These are phyloP conservation scores for Polychaeton citri DNA, from an alignment of 2,329 filamentous ascomycete genomes.

Conservation along the genomic window DNA sequence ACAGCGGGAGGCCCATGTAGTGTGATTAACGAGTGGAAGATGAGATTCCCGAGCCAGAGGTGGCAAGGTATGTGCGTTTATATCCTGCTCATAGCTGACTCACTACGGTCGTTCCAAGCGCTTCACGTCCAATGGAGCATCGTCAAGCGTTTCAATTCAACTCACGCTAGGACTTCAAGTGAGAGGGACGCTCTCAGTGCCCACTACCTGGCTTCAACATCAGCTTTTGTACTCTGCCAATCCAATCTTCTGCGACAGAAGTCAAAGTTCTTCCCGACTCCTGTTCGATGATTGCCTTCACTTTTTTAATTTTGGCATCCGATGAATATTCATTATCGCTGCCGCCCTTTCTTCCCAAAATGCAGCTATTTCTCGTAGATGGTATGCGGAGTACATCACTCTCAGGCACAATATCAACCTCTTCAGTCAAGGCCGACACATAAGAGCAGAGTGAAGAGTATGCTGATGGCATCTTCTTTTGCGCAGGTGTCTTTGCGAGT, in stretches of 20 bases:
- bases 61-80: too few species aligned
- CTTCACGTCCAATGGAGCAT: too few species aligned
- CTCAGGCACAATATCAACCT: conserved; percentile 65
- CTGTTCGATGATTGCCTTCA: conserved; percentile 47
- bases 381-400: conserved; percentile 82
- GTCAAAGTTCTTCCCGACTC: conserved; percentile 35
- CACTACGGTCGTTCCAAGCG: too few species aligned
- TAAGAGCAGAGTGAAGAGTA: conserved; percentile 78
- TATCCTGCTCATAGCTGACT: too few species aligned
- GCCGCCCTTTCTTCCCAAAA: conserved; percentile 50
- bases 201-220: conserved; percentile 32
- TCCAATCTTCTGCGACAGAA: conserved; percentile 35
- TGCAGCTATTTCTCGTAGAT: conserved; percentile 72
- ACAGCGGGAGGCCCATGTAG: too few species aligned
- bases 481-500: conserved; percentile 15
- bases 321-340: conserved; percentile 23
- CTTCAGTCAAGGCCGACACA: conserved; percentile 53
- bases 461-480: conserved; percentile 44
- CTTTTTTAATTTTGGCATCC: conserved; percentile 47
- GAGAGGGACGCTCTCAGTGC: too few species aligned
- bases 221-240: conserved; percentile 36
- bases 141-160: too few species aligned
- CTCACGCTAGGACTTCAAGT: too few species aligned
- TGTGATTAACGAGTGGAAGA: too few species aligned
- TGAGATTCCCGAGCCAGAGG: too few species aligned